These are phyloP conservation scores for Neofusicoccum umdonicola DNA, from an alignment of 2,329 filamentous ascomycete genomes.

Conservation along the genomic window DNA sequence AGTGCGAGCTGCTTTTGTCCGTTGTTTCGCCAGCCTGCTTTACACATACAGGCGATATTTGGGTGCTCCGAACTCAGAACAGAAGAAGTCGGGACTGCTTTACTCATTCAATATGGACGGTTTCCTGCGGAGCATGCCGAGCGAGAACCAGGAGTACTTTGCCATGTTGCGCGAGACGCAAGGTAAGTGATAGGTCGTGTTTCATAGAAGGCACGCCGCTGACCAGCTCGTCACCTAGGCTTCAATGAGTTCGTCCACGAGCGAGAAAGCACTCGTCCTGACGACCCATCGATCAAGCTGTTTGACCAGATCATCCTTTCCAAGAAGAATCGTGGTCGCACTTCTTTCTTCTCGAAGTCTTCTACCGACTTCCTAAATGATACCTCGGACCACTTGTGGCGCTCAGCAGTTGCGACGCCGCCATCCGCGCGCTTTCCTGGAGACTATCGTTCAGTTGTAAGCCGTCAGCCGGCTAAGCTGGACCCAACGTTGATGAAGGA, in stretches of 20 bases:
- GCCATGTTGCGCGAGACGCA: slow-evolving; percentile 63
- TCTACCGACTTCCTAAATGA: slow-evolving; percentile 66
- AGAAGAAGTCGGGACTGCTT: slow-evolving; percentile 60
- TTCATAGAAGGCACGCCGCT: not conserved
- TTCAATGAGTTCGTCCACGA: slow-evolving; percentile 87
- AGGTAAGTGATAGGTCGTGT: slow-evolving; percentile 36
- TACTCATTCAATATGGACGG: slow-evolving; percentile 67
- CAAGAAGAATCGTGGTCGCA: slow-evolving; percentile 68
- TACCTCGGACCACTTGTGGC: slow-evolving; percentile 76
- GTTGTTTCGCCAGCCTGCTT: slow-evolving; percentile 66
- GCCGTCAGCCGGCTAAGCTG: slow-evolving; percentile 69
- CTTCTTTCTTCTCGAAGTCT: slow-evolving; percentile 62
- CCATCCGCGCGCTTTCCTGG: slow-evolving; percentile 54
- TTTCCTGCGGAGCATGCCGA: slow-evolving; percentile 62
- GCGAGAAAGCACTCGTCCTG: slow-evolving; percentile 63
- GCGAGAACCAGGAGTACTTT: slow-evolving; percentile 65
- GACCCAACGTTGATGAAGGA: slow-evolving; percentile 89
- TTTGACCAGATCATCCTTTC: slow-evolving; percentile 84
- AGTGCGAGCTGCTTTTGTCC: slow-evolving; percentile 65
- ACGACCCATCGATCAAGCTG: slow-evolving; percentile 66
- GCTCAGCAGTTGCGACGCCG: slow-evolving; percentile 59
- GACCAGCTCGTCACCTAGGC: slow-evolving; percentile 36
- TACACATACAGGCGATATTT: slow-evolving; percentile 68
- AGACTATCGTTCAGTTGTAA: slow-evolving; percentile 53
- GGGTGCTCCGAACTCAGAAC: slow-evolving; percentile 57